phyloP scores from a whole-genome alignment of 202 grass and related monocot species.

The Musa balbisiana region DNA sequence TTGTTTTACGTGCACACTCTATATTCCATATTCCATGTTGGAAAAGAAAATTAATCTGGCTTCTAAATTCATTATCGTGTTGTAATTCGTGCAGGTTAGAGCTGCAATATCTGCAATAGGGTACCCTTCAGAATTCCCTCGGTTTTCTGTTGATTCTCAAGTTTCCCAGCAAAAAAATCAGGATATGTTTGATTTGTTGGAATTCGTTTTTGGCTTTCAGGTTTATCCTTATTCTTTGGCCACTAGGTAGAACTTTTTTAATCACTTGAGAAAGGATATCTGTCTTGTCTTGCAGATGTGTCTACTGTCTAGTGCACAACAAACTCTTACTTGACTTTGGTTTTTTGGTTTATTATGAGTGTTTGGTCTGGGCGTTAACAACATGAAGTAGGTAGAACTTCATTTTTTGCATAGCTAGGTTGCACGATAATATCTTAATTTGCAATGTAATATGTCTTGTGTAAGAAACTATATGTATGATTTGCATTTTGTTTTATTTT shows the following conservation, averaged over 20 bases:
- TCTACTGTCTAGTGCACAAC: not conserved
- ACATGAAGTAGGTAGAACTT: not conserved
- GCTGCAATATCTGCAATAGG: conserved; percentile 71
- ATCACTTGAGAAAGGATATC: not conserved
- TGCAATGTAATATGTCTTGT: not conserved
- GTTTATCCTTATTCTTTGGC: conserved; percentile 22
- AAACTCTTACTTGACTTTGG: not conserved
- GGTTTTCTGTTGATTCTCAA: conserved; percentile 39
- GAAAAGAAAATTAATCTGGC: conserved; percentile 7
- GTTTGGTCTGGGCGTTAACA: not conserved
- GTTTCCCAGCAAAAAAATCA: conserved; percentile 45
- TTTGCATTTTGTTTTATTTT: not conserved
- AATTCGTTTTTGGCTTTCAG: conserved; percentile 89
- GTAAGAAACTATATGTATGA: not conserved
- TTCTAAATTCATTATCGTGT: conserved; percentile 14
- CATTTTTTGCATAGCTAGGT: not conserved
- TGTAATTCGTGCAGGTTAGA: conserved; percentile 54
- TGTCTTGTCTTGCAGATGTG: not conserved
- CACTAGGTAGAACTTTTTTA: not conserved
- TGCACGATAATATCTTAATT: not conserved
- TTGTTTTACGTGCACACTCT: conserved; percentile 4
- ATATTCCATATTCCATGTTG: conserved; percentile 1
- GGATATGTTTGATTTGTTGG: conserved; percentile 80
- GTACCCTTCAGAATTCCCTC: conserved; percentile 65
- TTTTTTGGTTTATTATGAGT: not conserved